Base-by-base conservation (phyloP, 2,329 filamentous ascomycete genomes). In the Colletotrichum sp. region DNA sequence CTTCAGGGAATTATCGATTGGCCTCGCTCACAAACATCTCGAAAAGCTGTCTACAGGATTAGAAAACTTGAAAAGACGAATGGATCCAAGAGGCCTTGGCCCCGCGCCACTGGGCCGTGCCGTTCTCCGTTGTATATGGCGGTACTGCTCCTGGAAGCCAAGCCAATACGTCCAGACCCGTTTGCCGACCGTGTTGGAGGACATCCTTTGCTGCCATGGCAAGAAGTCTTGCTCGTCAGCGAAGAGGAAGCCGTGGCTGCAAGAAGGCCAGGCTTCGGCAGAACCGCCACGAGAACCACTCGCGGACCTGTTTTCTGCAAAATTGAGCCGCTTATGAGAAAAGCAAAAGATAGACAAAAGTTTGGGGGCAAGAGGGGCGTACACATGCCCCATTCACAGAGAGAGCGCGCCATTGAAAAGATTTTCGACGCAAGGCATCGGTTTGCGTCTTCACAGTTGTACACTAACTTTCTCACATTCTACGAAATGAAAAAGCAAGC, bases 1-100 rank as follows among this genome's bases (percentile, higher is more conserved):
- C 24, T 26, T 43, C 24, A 32, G 72, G 32, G 43, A 60, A 10
- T 8, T 7, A 15, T 65, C 34, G 12, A 15, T 55, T 16, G 32
- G 61, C 28, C 36, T 77, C 30, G 57, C 76, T 78, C 65, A 78
- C 72, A 64, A 68, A 74, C n/a, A 30, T 52, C 26, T 32, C 26
- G 48, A 43, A 24, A 73, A 78, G 77, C 61, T 78, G 77, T 43
- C 75, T 78, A 13, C 77, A 78, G 72, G 77, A 78, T 48, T 78
- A 74, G 59, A 52, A 7, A 28, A 26, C 32, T 28, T 15, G 18
- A 26, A 34, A 57, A 57, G 26, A 21, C 10, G 43, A 52, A 52
- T 52, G 43, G 43, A 52, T 21, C n/a, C 43, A 21, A 24, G 43
- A 21, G 43, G 43, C 43, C 4, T 32, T 30, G 55, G 57, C 48